phyloP scores from a whole-genome alignment of 75 land plant genomes.

The Gnetum montanum region DNA sequence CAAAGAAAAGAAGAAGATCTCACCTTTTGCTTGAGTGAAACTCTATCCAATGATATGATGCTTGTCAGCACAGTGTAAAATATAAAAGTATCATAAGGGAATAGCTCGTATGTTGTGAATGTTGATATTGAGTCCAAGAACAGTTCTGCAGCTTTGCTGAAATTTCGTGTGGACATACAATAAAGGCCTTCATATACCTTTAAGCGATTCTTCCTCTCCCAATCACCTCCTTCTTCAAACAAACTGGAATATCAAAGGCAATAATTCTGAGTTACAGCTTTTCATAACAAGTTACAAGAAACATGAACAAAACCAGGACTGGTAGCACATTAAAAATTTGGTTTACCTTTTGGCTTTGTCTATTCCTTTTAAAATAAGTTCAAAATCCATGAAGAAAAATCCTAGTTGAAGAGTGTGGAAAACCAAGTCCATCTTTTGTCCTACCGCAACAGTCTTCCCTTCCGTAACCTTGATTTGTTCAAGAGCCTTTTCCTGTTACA shows the following conservation, averaged over 20 bases:
- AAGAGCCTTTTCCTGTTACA: constrained; percentile 71
- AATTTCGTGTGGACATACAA: constrained; percentile 94
- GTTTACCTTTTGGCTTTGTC: constrained; percentile 92
- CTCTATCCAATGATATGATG: constrained; percentile 92
- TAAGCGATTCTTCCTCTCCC: constrained; percentile 97
- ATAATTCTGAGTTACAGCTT: neutral
- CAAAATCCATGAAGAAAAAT: constrained; percentile 87
- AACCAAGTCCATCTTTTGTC: constrained; percentile 98
- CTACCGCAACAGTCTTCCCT: constrained; percentile 93
- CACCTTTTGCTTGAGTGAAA: constrained; percentile 89
- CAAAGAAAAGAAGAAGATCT: too few species aligned
- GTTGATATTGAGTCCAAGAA: constrained; percentile 97
- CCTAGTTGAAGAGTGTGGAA: constrained; percentile 82
- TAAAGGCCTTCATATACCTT: constrained; percentile 95
- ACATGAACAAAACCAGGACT: neutral
- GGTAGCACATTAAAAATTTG: neutral
- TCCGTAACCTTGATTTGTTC: constrained; percentile 89
- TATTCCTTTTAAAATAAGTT: constrained; percentile 82
- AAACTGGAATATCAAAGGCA: constrained; percentile 27
- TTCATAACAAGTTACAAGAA: neutral
- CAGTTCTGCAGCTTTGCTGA: constrained; percentile 85
- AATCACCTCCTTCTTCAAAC: constrained; percentile 98
- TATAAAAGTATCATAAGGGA: constrained; percentile 88
- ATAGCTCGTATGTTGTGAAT: constrained; percentile 94
- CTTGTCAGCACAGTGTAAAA: constrained; percentile 95